Conservation (phyloP, 1,284 basidiomycete genomes). For the Tremellales sp. region DNA sequence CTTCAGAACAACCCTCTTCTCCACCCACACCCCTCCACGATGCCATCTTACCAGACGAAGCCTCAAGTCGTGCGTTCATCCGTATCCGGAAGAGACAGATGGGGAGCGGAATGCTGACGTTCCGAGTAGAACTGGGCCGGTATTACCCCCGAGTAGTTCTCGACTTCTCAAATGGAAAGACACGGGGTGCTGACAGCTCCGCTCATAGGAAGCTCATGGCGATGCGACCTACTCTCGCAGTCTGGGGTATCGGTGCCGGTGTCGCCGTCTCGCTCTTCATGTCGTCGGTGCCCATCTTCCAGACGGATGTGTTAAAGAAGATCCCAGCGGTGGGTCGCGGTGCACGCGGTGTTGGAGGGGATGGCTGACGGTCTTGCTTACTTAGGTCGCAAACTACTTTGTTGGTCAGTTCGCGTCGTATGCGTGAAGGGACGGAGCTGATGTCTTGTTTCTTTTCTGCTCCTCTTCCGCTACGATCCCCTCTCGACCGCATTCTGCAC, state of each 20-base stretch:
- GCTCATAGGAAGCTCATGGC: slow-evolving; percentile 30
- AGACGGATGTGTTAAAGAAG: slow-evolving; percentile 45
- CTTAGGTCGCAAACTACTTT: neutral
- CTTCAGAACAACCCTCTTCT: too few relatives aligned
- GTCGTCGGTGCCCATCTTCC: slow-evolving; percentile 44
- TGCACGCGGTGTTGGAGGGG: too few relatives aligned
- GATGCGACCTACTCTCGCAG: slow-evolving; percentile 27
- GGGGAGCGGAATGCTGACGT: too few relatives aligned
- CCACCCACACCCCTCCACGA: too few relatives aligned
- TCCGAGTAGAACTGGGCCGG: slow-evolving; percentile 37
- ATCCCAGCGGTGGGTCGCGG: slow-evolving; percentile 42
- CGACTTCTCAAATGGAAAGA: neutral
- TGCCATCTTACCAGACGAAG: too few relatives aligned
- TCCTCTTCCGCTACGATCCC: neutral
- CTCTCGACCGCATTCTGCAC: slow-evolving; percentile 1
- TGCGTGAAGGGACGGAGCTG: neutral
- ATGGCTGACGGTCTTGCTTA: neutral
- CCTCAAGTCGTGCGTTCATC: too few relatives aligned
- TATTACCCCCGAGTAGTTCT: slow-evolving; percentile 34
- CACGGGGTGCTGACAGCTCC: neutral
- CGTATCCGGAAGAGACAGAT: too few relatives aligned
- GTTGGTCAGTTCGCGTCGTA: neutral
- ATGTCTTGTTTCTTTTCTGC: slow-evolving; percentile 1
- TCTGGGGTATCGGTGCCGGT: slow-evolving; percentile 45
- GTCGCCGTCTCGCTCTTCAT: slow-evolving; percentile 44